Conservation (phyloP, 805 yeast genomes). For the Metschnikowia gelsemii region DNA sequence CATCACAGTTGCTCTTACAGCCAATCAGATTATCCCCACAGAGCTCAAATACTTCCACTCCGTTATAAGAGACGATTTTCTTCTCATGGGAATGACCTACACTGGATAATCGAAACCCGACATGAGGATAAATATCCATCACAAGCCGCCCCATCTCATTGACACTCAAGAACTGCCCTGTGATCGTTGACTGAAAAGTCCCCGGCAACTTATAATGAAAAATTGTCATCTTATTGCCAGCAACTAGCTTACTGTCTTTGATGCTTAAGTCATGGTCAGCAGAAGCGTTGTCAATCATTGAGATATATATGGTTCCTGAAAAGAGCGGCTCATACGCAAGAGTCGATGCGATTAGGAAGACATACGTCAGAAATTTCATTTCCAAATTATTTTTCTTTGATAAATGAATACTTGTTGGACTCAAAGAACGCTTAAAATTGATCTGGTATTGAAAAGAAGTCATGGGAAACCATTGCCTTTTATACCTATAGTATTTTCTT, state of each 20-base stretch:
- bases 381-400: not conserved
- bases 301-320: constrained; percentile 6
- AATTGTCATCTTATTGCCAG: constrained; percentile 1
- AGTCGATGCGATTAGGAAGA: not conserved
- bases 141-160: constrained; percentile 1
- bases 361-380: not conserved
- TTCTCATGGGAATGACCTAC: not conserved
- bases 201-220: constrained; percentile 1
- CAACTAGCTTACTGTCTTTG: not conserved
- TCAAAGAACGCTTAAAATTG: too few relatives aligned
- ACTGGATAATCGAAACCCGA: constrained; percentile 1
- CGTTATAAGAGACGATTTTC: not conserved
- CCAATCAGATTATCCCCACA: constrained; percentile 9
- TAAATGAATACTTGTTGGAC: too few relatives aligned
- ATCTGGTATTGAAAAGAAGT: too few relatives aligned
- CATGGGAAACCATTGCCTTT: too few relatives aligned
- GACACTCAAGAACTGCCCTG: constrained; percentile 4
- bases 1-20: constrained; percentile 6
- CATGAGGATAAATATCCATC: not conserved
- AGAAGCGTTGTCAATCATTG: not conserved
- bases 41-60: constrained; percentile 6
- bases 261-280: constrained; percentile 7
- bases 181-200: not conserved
- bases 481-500: too few relatives aligned
- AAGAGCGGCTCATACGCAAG: not conserved